Conservation (phyloP, 2,329 filamentous ascomycete genomes). For the Grosmannia penicillata region DNA sequence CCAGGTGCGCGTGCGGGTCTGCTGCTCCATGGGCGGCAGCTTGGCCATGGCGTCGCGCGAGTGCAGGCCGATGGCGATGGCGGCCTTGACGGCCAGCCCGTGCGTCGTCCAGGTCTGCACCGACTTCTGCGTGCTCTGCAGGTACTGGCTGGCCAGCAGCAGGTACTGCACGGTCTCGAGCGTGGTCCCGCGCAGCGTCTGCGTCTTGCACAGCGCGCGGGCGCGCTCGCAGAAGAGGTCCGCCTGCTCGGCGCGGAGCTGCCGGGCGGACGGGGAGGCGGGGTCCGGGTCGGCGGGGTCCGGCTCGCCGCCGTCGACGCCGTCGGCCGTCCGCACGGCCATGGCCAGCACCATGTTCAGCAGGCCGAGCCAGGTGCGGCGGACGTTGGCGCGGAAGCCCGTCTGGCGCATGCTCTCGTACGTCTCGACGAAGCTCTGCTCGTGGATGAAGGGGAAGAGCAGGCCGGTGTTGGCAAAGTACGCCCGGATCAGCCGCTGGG, state of each 20-base stretch:
- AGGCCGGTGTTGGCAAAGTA: conserved; percentile 12
- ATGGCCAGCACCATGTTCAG: conserved; percentile 36
- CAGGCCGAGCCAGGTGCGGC: conserved; percentile 33
- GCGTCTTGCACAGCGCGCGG: conserved; percentile 24
- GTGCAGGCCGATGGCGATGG: conserved; percentile 36
- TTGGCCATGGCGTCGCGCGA: conserved; percentile 20
- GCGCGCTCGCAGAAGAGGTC: conserved; percentile 30
- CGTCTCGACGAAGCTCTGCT: conserved; percentile 8
- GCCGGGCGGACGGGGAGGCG: conserved; percentile 15
- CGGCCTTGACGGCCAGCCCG: conserved; percentile 34
- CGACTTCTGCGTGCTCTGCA: conserved; percentile 37
- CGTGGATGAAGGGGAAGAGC: conserved; percentile 12
- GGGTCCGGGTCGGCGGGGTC: conserved; percentile 11
- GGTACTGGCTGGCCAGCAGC: conserved; percentile 32
- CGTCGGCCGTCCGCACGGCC: conserved; percentile 20
- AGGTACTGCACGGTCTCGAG: conserved; percentile 34
- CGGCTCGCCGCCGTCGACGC: conserved; percentile 7
- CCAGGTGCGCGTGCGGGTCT: conserved; percentile 34
- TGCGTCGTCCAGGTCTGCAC: conserved; percentile 39
- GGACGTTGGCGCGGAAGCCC: conserved; percentile 6
- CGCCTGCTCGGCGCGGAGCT: conserved; percentile 21
- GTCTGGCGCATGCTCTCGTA: conserved; percentile 13
- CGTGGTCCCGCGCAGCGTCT: conserved; percentile 24
- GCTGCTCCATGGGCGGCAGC: conserved; percentile 25
- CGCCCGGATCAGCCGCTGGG: conserved; percentile 4